Percentiles rank a stretch among this genome's conserved stretches.
Conservation (phyloP, 768 basidiomycete species). For the Xanthoconium purpureum region DNA sequence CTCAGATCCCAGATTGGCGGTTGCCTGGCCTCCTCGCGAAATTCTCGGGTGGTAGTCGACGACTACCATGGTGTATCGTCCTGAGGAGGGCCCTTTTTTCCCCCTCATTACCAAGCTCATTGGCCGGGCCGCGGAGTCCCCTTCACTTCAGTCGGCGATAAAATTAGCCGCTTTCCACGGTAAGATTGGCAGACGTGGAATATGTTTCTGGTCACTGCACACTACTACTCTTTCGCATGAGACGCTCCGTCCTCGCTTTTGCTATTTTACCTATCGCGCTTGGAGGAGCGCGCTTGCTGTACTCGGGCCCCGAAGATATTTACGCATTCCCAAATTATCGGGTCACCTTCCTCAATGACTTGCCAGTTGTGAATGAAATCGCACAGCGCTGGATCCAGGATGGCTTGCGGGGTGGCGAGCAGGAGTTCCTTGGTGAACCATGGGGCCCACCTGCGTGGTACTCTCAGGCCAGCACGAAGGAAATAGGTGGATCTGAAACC, state of each 20-base stretch:
- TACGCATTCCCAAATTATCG: slow-evolving; percentile 81
- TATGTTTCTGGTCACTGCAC: not conserved
- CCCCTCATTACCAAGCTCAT: not conserved
- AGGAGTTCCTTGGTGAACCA: slow-evolving; percentile 71
- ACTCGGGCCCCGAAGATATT: slow-evolving; percentile 76
- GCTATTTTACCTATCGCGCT: slow-evolving; percentile 13
- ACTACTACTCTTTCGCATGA: slow-evolving; percentile 11
- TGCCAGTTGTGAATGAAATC: slow-evolving; percentile 70
- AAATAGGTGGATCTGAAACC: slow-evolving; percentile 56
- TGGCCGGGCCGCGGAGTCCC: slow-evolving; percentile 29
- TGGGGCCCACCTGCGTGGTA: slow-evolving; percentile 44
- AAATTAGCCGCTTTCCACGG: slow-evolving; percentile 27
- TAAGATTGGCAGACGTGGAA: slow-evolving; percentile 10
- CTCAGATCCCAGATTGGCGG: slow-evolving; percentile 31
- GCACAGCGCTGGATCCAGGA: slow-evolving; percentile 71
- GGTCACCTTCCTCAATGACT: slow-evolving; percentile 73
- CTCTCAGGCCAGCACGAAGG: slow-evolving; percentile 43
- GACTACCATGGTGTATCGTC: not conserved
- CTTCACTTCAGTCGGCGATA: slow-evolving; percentile 33
- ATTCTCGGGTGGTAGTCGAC: slow-evolving; percentile 3
- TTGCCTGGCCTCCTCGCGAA: slow-evolving; percentile 22
- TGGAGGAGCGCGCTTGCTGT: slow-evolving; percentile 40
- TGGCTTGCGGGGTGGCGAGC: slow-evolving; percentile 72
- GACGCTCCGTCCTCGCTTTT: slow-evolving; percentile 18
- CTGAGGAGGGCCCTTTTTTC: not conserved